These are phyloP conservation scores for Drosera capensis DNA, from an alignment of 148 eudicot species.

Conservation along the genomic window DNA sequence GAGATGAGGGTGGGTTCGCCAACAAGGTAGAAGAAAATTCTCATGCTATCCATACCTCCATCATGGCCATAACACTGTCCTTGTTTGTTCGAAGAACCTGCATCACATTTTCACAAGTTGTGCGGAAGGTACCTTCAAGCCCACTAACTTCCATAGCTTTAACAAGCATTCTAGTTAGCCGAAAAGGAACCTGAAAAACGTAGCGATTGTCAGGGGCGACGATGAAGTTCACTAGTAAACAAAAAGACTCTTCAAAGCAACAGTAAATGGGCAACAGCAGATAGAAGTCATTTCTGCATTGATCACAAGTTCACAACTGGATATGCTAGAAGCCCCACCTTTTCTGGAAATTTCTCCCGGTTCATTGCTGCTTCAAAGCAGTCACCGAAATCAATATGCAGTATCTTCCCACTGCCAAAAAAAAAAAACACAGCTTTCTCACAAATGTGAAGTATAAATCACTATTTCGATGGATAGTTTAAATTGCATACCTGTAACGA, in stretches of 20 bases:
- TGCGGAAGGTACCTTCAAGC: constrained; percentile 93
- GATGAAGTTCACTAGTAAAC: not conserved
- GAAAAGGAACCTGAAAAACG: constrained; percentile 75
- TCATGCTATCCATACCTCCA: constrained; percentile 58
- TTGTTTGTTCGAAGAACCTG: constrained; percentile 85
- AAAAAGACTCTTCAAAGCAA: not conserved
- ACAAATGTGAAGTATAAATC: not conserved
- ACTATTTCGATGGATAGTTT: not conserved
- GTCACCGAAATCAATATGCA: constrained; percentile 99
- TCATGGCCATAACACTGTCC: constrained; percentile 99
- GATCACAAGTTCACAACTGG: not conserved
- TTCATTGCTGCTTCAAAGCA: constrained; percentile 99
- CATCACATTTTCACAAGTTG: constrained; percentile 98
- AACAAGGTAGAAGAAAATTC: constrained; percentile 2
- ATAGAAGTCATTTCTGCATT: too few relatives aligned
- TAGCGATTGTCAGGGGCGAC: not conserved
- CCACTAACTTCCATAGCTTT: constrained; percentile 99
- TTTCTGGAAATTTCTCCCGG: constrained; percentile 95
- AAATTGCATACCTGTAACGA: constrained; percentile 67
- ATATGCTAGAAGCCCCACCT: constrained; percentile 22
- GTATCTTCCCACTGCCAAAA: constrained; percentile 75
- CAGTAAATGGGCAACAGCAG: too few relatives aligned
- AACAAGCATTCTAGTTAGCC: constrained; percentile 97
- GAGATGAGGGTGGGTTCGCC: not conserved
- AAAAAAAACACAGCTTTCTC: constrained; percentile 1